Evolutionary conservation across 163 green algal species (phyloP).

Genomic region (Scenedesmus sp.): DNA sequence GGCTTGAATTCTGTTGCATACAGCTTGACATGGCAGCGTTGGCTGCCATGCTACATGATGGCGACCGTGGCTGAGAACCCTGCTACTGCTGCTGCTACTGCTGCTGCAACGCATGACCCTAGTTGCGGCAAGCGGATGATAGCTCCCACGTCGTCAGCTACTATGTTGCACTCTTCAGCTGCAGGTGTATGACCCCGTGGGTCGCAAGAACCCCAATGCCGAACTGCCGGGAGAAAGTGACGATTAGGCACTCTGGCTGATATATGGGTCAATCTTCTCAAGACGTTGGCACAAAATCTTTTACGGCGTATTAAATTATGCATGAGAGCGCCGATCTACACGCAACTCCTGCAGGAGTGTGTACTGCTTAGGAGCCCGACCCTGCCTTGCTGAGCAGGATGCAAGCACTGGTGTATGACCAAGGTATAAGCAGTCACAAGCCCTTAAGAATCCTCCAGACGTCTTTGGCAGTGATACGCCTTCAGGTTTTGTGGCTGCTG

Average conservation of each 20-base stretch:
- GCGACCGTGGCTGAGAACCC: not conserved
- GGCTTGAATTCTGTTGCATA: not conserved
- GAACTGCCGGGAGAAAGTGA: not conserved
- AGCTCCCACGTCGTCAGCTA: not conserved
- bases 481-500: no score
- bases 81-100: not conserved
- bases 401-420: slow-evolving; percentile 55
- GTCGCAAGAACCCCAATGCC: not conserved
- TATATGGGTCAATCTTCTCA: not conserved
- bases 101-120: not conserved
- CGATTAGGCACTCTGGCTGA: not conserved
- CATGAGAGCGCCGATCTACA: not conserved
- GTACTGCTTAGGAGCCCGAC: not conserved
- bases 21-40: not conserved
- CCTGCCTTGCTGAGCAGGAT: slow-evolving; percentile 35
- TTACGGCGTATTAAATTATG: not conserved
- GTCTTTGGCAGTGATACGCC: not conserved
- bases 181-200: not conserved
- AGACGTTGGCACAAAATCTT: not conserved
- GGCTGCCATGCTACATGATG: not conserved
- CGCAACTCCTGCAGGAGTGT: not conserved
- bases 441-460: no score
- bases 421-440: not conserved
- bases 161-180: not conserved
- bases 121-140: not conserved